Conservation (phyloP, 257 asterid genomes). For the Gynochthodes officinalis region DNA sequence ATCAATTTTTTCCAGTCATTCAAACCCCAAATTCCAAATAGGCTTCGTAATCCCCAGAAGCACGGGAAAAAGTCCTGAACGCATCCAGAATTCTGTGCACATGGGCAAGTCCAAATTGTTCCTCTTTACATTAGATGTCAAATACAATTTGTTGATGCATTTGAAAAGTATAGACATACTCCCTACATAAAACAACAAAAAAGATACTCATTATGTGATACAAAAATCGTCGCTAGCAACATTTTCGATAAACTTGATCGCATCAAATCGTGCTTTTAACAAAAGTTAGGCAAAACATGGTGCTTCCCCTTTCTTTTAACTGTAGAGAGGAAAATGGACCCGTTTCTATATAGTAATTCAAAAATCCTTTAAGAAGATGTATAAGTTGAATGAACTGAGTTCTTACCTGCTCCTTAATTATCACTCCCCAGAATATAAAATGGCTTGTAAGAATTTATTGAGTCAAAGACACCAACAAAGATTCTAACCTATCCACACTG, state of each 20-base stretch:
- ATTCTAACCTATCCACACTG: constrained; percentile 3
- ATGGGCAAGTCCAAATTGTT: not conserved
- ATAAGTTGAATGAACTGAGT: not conserved
- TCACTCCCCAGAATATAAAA: not conserved
- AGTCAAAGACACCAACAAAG: constrained; percentile 14
- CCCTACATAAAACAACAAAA: constrained; percentile 5
- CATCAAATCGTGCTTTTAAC: constrained; percentile 11
- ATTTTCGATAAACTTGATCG: not conserved
- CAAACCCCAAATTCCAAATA: not conserved
- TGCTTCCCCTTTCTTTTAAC: constrained; percentile 7
- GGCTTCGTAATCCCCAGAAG: not conserved
- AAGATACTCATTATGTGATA: constrained; percentile 4
- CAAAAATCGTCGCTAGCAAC: not conserved
- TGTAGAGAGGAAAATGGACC: not conserved
- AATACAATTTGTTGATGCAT: constrained; percentile 9
- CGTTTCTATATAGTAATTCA: not conserved
- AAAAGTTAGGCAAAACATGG: constrained; percentile 5
- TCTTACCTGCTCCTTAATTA: constrained; percentile 15
- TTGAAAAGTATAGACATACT: not conserved
- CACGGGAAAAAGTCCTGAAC: not conserved
- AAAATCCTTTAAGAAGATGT: not conserved
- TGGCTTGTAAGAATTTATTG: not conserved
- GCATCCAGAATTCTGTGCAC: not conserved
- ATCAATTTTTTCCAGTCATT: not conserved
- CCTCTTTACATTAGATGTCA: not conserved